phyloP scores from a whole-genome alignment of 2,329 filamentous ascomycete genomes.

The Plectosphaerella plurivora region DNA sequence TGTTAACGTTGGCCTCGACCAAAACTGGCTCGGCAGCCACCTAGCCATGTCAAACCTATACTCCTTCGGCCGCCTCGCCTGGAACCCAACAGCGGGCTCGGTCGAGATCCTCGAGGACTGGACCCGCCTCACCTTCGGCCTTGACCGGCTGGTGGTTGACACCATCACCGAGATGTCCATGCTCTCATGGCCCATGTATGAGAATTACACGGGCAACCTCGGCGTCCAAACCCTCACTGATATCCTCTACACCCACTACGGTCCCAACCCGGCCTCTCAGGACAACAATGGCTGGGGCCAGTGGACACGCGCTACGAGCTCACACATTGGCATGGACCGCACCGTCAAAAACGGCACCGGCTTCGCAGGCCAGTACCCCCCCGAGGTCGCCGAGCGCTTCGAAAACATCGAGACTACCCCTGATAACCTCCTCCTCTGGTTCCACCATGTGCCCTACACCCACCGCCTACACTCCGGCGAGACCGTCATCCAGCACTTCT shows the following conservation, averaged over 20 bases:
- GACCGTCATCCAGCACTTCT: conserved; percentile 65
- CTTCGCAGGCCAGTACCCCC: conserved; percentile 61
- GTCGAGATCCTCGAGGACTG: conserved; percentile 56
- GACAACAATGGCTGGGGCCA: conserved; percentile 68
- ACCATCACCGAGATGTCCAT: conserved; percentile 60
- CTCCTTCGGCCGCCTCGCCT: conserved; percentile 63
- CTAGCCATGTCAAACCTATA: conserved; percentile 69
- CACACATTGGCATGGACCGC: conserved; percentile 65
- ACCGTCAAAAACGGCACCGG: conserved; percentile 65
- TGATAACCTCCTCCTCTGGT: conserved; percentile 67
- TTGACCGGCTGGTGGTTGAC: conserved; percentile 48
- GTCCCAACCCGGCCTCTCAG: conserved; percentile 62
- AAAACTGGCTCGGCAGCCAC: conserved; percentile 66
- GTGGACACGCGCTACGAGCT: conserved; percentile 62
- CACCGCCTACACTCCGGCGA: conserved; percentile 57
- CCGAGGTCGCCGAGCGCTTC: conserved; percentile 51
- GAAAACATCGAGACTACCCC: conserved; percentile 60
- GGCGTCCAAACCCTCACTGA: conserved; percentile 67
- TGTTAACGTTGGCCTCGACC: conserved; percentile 61
- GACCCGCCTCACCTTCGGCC: conserved; percentile 63
- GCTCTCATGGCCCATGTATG: conserved; percentile 66
- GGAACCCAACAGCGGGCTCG: conserved; percentile 51
- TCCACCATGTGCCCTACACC: conserved; percentile 69
- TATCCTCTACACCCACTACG: conserved; percentile 63
- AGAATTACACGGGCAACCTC: conserved; percentile 66